Percentiles rank a stretch among this genome's conserved stretches.
Evolutionary conservation across 2,329 filamentous ascomycete species (phyloP).

Genomic region (Fusarium longipes): DNA sequence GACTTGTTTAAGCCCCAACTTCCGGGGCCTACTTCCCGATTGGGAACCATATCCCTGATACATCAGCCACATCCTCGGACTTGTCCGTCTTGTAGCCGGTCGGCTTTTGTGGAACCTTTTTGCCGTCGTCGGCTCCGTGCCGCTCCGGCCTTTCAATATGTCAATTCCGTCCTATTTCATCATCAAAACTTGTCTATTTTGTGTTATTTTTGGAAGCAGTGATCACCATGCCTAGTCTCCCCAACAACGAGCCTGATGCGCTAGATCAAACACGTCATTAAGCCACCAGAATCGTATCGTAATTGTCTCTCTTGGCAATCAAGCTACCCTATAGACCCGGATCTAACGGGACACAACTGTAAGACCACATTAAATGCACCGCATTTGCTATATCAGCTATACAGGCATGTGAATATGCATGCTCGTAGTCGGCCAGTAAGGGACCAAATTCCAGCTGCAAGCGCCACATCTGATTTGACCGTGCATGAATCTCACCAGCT

Average conservation of each 20-base stretch:
- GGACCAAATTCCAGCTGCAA: neutral
- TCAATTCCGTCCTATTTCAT: slow-evolving; percentile 3
- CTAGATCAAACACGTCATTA: neutral
- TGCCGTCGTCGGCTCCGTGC: slow-evolving; percentile 33
- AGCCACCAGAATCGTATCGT: neutral
- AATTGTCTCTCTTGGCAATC: neutral
- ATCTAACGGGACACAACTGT: slow-evolving; percentile 11
- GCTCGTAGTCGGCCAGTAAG: neutral
- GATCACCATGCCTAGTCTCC: neutral
- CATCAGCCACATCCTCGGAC: slow-evolving; percentile 33
- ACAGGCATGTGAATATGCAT: neutral
- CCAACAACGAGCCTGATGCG: neutral
- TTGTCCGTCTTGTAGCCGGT: slow-evolving; percentile 15
- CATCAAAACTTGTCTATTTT: neutral
- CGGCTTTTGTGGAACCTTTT: slow-evolving; percentile 28
- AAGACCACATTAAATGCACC: slow-evolving; percentile 2
- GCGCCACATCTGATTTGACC: slow-evolving; percentile 5
- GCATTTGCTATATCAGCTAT: neutral
- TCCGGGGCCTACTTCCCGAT: slow-evolving; percentile 26
- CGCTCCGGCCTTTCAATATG: slow-evolving; percentile 29
- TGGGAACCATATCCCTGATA: slow-evolving; percentile 3
- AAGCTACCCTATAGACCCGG: slow-evolving; percentile 19
- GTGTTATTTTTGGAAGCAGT: slow-evolving; percentile 34
- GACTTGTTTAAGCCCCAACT: neutral
- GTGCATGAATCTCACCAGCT: slow-evolving; percentile 13